Percentiles rank a stretch among this genome's conserved stretches.
Evolutionary conservation across 176 grass and related monocot species (phyloP).

Genomic region (Microstegium vimineum): DNA sequence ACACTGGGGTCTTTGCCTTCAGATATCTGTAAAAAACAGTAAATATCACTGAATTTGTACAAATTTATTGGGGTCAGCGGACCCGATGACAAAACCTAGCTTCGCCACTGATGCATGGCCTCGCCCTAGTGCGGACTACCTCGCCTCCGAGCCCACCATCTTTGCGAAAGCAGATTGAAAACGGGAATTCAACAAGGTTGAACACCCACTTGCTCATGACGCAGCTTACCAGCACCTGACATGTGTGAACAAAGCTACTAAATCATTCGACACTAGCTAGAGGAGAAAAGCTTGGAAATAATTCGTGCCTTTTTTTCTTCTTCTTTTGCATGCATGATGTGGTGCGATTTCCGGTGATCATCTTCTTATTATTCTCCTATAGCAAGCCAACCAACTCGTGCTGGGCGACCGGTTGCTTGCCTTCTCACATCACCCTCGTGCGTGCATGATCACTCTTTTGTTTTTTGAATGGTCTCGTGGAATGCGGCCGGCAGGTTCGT

Average conservation of each 20-base stretch:
- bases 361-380: no score
- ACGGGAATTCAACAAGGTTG: neutral
- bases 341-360: neutral
- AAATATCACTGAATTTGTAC: no score
- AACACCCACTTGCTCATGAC: slow-evolving; percentile 8
- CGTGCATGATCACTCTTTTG: no score
- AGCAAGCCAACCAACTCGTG: neutral
- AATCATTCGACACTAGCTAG: neutral
- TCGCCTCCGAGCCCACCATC: neutral
- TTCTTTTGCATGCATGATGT: neutral
- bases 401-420: neutral
- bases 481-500: neutral
- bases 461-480: neutral
- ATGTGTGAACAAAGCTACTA: slow-evolving; percentile 10
- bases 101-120: no score
- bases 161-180: neutral
- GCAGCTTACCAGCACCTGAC: neutral
- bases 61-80: no score
- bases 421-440: slow-evolving; percentile 9
- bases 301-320: neutral
- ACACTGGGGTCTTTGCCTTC: no score
- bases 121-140: slow-evolving; percentile 12
- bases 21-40: no score
- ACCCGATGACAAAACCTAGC: no score
- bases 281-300: neutral